phyloP scores from a whole-genome alignment of 2,329 filamentous ascomycete species.

The Phialophora tarda region DNA sequence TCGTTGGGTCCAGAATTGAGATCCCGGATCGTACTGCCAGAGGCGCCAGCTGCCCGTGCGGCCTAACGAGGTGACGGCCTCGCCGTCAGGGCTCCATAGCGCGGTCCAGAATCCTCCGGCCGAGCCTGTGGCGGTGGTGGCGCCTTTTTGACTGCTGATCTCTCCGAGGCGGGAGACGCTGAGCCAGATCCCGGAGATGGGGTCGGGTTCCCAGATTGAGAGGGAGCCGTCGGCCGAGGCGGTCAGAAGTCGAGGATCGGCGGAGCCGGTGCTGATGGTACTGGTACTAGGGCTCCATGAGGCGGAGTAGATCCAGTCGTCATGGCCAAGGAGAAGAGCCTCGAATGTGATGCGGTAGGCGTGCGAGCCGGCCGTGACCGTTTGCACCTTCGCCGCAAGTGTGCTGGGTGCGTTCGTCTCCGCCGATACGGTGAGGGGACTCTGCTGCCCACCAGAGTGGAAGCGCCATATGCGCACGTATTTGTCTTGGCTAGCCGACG shows the following conservation, averaged over 20 bases:
- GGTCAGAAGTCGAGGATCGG: slow-evolving; percentile 72
- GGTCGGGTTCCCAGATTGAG: slow-evolving; percentile 88
- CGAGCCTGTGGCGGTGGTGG: slow-evolving; percentile 93
- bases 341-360: slow-evolving; percentile 90
- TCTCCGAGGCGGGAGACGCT: slow-evolving; percentile 85
- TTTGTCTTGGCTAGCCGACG: slow-evolving; percentile 96
- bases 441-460: slow-evolving; percentile 64
- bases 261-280: slow-evolving; percentile 48
- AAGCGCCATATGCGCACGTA: slow-evolving; percentile 94
- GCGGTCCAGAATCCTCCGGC: slow-evolving; percentile 97
- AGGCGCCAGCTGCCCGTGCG: slow-evolving; percentile 91
- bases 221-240: slow-evolving; percentile 95
- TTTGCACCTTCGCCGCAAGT: slow-evolving; percentile 87
- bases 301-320: slow-evolving; percentile 97
- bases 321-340: slow-evolving; percentile 88
- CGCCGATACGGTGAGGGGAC: not conserved
- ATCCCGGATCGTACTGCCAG: slow-evolving; percentile 70
- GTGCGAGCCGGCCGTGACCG: slow-evolving; percentile 65
- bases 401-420: slow-evolving; percentile 50
- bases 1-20: slow-evolving; percentile 75
- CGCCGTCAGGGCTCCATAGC: slow-evolving; percentile 82
- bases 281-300: slow-evolving; percentile 67
- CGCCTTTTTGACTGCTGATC: slow-evolving; percentile 92
- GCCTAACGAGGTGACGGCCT: slow-evolving; percentile 73
- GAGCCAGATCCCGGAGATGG: slow-evolving; percentile 86